A percentile compares a stretch with the other conserved stretches of the same genome.
Evolutionary conservation across 2,329 filamentous ascomycete genomes (phyloP).

Genomic region (Calcarisporium arbuscula): DNA sequence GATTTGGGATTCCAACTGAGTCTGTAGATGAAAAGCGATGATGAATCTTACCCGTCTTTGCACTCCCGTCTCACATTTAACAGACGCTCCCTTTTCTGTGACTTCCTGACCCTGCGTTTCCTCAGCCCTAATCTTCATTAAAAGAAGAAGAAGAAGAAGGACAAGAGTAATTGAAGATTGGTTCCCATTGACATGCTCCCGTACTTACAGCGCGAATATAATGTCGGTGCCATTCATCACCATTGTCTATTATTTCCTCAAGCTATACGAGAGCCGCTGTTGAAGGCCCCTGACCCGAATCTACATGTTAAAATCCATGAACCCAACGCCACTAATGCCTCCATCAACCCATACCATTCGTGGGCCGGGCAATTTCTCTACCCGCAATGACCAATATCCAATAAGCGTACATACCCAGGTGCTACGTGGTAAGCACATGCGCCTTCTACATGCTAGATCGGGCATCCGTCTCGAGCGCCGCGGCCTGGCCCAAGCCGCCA

Average conservation of each 20-base stretch:
- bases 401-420: no score
- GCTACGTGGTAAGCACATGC: not conserved
- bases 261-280: slow-evolving; percentile 16
- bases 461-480: slow-evolving; percentile 29
- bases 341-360: no score
- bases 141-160: not conserved
- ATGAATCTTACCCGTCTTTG: slow-evolving; percentile 7
- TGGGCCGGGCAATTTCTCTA: no score
- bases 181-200: no score
- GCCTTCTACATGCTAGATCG: slow-evolving; percentile 15
- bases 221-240: slow-evolving; percentile 12
- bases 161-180: not conserved
- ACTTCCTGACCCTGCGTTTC: slow-evolving; percentile 1
- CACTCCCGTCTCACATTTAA: not conserved
- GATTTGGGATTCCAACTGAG: slow-evolving; percentile 38
- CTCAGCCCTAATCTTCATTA: not conserved
- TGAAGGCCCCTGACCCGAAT: slow-evolving; percentile 18
- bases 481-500: slow-evolving; percentile 29
- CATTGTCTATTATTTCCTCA: no score
- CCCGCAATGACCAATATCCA: no score
- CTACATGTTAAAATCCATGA: slow-evolving; percentile 21
- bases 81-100: not conserved
- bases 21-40: not conserved
- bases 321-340: no score
- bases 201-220: no score